phyloP scores from a whole-genome alignment of 2,329 filamentous ascomycete species.

The Nigrograna mackinnonii region DNA sequence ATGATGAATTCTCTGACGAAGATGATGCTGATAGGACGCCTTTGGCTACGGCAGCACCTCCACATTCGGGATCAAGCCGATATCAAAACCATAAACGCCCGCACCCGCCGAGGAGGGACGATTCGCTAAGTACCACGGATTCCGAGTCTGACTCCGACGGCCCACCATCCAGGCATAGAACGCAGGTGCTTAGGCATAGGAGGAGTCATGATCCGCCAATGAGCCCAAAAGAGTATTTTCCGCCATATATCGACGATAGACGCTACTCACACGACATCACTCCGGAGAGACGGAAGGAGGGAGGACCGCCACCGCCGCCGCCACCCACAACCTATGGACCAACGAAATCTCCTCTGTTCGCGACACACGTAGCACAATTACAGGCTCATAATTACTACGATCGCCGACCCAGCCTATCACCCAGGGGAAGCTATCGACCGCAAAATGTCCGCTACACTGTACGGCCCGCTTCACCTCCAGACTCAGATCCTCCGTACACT shows the following conservation, averaged over 20 bases:
- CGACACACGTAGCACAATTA: constrained; percentile 47
- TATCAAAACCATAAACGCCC: constrained; percentile 34
- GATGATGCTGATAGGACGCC: constrained; percentile 23
- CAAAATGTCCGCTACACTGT: constrained; percentile 26
- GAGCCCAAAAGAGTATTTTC: constrained; percentile 43
- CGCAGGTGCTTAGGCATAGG: constrained; percentile 41
- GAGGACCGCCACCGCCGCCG: constrained; percentile 20
- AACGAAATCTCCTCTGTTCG: constrained; percentile 50
- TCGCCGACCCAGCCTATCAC: constrained; percentile 27
- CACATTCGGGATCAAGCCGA: constrained; percentile 12
- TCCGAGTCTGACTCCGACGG: constrained; percentile 34
- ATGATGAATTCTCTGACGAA: constrained; percentile 32
- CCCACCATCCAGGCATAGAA: constrained; percentile 25
- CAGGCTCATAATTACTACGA: constrained; percentile 38
- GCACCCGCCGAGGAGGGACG: constrained; percentile 33
- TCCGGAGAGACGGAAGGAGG: constrained; percentile 13
- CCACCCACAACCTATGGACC: constrained; percentile 44
- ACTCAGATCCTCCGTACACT: constrained; percentile 22
- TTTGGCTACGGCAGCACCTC: constrained; percentile 22
- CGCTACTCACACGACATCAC: constrained; percentile 29
- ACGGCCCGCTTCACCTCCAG: constrained; percentile 17
- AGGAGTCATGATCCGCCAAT: constrained; percentile 47
- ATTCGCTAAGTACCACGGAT: constrained; percentile 35
- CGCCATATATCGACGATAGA: constrained; percentile 30
- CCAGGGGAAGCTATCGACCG: constrained; percentile 26